A percentile compares a stretch with the other conserved stretches of the same genome.
phyloP scores from a whole-genome alignment of 2,329 filamentous ascomycete genomes.

The Didymosphaeria variabile region DNA sequence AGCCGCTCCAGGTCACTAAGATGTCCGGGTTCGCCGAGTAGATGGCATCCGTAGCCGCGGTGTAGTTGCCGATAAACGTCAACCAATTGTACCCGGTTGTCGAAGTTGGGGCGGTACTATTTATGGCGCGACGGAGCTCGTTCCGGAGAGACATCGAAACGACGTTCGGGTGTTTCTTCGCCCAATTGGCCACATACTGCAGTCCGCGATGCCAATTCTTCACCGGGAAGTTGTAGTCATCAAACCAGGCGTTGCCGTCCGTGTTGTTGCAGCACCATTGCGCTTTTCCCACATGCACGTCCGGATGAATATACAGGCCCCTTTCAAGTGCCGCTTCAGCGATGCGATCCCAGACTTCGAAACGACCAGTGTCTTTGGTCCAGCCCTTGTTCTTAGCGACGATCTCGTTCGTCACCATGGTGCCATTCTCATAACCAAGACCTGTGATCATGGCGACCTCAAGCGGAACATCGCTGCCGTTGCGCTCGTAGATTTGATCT shows the following conservation, averaged over 20 bases:
- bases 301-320: slow-evolving; percentile 42
- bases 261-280: slow-evolving; percentile 47
- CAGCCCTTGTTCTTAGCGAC: slow-evolving; percentile 48
- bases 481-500: slow-evolving; percentile 53
- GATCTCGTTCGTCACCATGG: slow-evolving; percentile 51
- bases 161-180: slow-evolving; percentile 59
- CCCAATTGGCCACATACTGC: slow-evolving; percentile 62
- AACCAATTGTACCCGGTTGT: slow-evolving; percentile 43
- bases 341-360: slow-evolving; percentile 49
- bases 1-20: slow-evolving; percentile 64
- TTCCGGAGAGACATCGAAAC: slow-evolving; percentile 67
- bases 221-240: slow-evolving; percentile 63
- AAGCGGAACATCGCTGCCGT: slow-evolving; percentile 50
- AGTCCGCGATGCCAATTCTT: slow-evolving; percentile 64
- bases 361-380: slow-evolving; percentile 50
- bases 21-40: slow-evolving; percentile 63
- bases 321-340: slow-evolving; percentile 37
- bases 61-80: slow-evolving; percentile 53
- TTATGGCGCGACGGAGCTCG: slow-evolving; percentile 58
- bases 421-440: slow-evolving; percentile 52
- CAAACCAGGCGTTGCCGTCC: slow-evolving; percentile 69
- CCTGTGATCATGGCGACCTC: slow-evolving; percentile 52
- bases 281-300: slow-evolving; percentile 43
- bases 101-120: slow-evolving; percentile 25
- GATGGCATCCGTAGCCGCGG: slow-evolving; percentile 58